phyloP scores from a whole-genome alignment of 371 early-diverging fungal genomes.

The Parasitella parasitica region DNA sequence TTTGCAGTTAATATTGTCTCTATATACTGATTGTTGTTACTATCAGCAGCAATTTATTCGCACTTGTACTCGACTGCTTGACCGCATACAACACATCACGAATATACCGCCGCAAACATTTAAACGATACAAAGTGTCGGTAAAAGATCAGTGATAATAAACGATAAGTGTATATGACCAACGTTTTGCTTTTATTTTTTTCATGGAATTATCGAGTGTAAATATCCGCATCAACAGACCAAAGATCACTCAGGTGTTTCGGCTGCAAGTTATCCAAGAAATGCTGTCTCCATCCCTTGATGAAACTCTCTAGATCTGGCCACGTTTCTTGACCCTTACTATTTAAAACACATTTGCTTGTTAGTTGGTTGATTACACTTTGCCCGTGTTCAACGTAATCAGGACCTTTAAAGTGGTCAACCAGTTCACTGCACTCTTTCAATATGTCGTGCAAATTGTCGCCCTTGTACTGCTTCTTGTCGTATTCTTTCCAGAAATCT shows the following conservation, averaged over 20 bases:
- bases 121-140: not conserved
- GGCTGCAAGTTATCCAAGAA: constrained; percentile 51
- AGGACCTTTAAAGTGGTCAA: constrained; percentile 44
- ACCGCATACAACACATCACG: no score
- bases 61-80: no score
- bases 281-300: constrained; percentile 54
- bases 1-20: no score
- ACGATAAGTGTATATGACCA: not conserved
- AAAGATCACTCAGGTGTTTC: constrained; percentile 40
- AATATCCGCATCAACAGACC: constrained; percentile 47
- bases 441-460: constrained; percentile 21
- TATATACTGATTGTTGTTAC: no score
- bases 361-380: constrained; percentile 38
- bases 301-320: constrained; percentile 40
- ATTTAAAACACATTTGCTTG: not conserved
- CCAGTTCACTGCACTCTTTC: constrained; percentile 30
- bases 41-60: no score
- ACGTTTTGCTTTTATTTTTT: not conserved
- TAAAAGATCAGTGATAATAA: not conserved
- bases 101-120: not conserved
- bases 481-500: constrained; percentile 15
- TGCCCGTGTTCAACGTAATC: constrained; percentile 55
- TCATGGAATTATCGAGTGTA: constrained; percentile 16
- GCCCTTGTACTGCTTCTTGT: not conserved
- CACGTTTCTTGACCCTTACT: constrained; percentile 27